phyloP scores from a whole-genome alignment of 2,329 filamentous ascomycete genomes.

The Neonectria neomacrospora region DNA sequence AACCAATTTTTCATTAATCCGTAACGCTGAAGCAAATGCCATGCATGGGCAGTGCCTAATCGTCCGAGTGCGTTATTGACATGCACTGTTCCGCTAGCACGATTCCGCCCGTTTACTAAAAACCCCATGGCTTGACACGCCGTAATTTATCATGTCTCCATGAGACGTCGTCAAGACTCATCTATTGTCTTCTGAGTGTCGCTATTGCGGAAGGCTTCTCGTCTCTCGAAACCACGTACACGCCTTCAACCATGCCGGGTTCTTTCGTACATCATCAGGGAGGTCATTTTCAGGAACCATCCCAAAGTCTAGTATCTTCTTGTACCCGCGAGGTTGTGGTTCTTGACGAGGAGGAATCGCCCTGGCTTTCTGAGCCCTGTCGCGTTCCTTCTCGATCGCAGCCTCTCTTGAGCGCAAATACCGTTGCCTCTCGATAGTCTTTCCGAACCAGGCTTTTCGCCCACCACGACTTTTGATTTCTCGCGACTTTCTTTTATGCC shows the following conservation, averaged over 20 bases:
- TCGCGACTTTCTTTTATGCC: conserved; percentile 58
- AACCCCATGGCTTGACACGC: not conserved
- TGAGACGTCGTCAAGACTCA: conserved; percentile 40
- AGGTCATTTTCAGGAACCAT: conserved; percentile 54
- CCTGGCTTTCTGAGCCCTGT: conserved; percentile 23
- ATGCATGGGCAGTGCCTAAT: not conserved
- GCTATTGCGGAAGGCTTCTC: conserved; percentile 29
- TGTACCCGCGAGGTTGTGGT: conserved; percentile 46
- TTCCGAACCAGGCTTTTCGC: conserved; percentile 64
- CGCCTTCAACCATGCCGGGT: conserved; percentile 59
- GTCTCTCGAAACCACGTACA: conserved; percentile 52
- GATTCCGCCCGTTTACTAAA: not conserved
- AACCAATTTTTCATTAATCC: not conserved
- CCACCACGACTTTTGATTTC: conserved; percentile 62
- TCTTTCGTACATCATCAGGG: conserved; percentile 56
- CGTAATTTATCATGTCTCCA: conserved; percentile 18
- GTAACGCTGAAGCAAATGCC: not conserved
- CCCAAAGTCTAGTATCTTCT: conserved; percentile 50
- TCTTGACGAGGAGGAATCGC: conserved; percentile 36
- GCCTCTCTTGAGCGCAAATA: conserved; percentile 44
- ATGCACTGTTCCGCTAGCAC: not conserved
- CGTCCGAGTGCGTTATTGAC: not conserved
- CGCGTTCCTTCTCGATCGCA: conserved; percentile 25
- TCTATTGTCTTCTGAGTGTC: conserved; percentile 32
- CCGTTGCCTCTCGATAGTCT: conserved; percentile 53